Evolutionary conservation across 306 rosid species (phyloP), one percentile per base, ranked within the genome.

Genomic region (Dalbergia oliveri): DNA sequence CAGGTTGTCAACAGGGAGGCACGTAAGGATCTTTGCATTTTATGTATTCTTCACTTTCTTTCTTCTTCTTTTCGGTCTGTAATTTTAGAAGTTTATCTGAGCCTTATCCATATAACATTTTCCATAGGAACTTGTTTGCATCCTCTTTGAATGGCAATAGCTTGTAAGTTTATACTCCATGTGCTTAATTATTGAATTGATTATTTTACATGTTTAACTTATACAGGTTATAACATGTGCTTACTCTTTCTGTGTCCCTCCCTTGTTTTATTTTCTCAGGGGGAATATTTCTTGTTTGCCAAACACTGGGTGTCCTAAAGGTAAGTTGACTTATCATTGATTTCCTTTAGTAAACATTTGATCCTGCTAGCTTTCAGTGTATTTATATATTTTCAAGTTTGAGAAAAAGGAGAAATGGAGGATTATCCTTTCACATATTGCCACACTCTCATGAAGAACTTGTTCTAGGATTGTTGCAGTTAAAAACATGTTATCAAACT

Each of bases 231-330:
- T 66, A 51, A 60, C 39, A 44, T 59, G 37, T 75, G 41, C 84
- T 87, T 45, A 84, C 76, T 8, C 79, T 35, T 75, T 82, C 8
- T 78, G 47, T 26, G 31, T 64, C 39, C 11, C 75, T 33, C 80
- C 64, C 54, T 23, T 78, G 2, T 26, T 26, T 26, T 47, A 39
- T 73, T 65, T 58, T 86, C 19, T 49, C 83, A 88, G 90, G 60
- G 85, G 85, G 80, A 60, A 3, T 53, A 84, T 83, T 82, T 18
- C 87, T n/a, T 93, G 94, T 82, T 64, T 86, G 69, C 50, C 80
- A 6, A 83, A 45, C 76, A 19, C 21, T 15, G 1, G 11, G 2
- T 91, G 91, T 82, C 45, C 75, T 49, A 34, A 47, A 83, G 66
- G 97, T 89, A 84, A 83, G 97, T 88, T 49, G 31, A 31, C 6